These are phyloP conservation scores for Candida schatavii DNA, from an alignment of 805 yeast genomes.

Conservation along the genomic window DNA sequence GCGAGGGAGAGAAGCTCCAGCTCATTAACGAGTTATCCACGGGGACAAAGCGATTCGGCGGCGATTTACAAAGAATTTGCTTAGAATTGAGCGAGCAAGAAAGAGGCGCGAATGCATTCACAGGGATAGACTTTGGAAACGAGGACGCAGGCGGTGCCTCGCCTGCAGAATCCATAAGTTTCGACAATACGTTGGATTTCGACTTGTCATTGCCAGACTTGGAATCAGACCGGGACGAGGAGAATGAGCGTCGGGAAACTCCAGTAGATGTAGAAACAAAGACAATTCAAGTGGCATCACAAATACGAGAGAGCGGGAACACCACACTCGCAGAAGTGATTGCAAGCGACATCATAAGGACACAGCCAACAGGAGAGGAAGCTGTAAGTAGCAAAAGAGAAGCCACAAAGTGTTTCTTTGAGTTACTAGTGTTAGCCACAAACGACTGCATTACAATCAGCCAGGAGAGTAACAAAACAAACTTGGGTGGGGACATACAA, in stretches of 20 bases:
- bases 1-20: slow-evolving; percentile 30
- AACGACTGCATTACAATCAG: slow-evolving; percentile 62
- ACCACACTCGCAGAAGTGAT: slow-evolving; percentile 19
- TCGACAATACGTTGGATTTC: slow-evolving; percentile 21
- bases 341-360: slow-evolving; percentile 36
- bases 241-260: slow-evolving; percentile 8
- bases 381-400: slow-evolving; percentile 46
- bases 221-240: slow-evolving; percentile 8
- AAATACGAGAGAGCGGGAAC: slow-evolving; percentile 36
- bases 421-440: slow-evolving; percentile 77
- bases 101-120: too few relatives aligned
- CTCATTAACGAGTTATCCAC: slow-evolving; percentile 34
- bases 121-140: too few relatives aligned
- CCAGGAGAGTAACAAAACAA: slow-evolving; percentile 44
- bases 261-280: slow-evolving; percentile 31
- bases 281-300: slow-evolving; percentile 53
- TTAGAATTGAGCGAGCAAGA: slow-evolving; percentile 23
- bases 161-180: slow-evolving; percentile 13
- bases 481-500: slow-evolving; percentile 57
- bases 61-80: slow-evolving; percentile 26
- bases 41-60: slow-evolving; percentile 19
- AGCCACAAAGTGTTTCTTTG: slow-evolving; percentile 76
- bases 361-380: slow-evolving; percentile 21
- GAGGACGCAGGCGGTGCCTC: slow-evolving; percentile 26
- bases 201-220: slow-evolving; percentile 23